Conservation (phyloP, 2,329 filamentous ascomycete species). For the Dichotomopilus funicola region DNA sequence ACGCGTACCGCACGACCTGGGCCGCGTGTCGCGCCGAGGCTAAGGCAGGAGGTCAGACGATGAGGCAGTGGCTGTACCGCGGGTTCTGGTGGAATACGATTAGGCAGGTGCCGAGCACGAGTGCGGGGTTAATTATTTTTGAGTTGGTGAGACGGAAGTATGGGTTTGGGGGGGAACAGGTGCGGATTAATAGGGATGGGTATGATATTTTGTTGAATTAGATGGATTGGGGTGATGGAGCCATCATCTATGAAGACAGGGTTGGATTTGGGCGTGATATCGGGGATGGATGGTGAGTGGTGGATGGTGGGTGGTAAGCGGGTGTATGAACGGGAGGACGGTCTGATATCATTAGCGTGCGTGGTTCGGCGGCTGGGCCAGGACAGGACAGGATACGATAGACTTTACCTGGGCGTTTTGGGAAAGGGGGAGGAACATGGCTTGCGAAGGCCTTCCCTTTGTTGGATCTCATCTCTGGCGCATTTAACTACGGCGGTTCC, state of each 20-base stretch:
- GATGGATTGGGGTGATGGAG: neutral
- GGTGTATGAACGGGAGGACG: too few relatives aligned
- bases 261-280: neutral
- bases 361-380: too few relatives aligned
- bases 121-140: slow-evolving; percentile 71
- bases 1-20: slow-evolving; percentile 63
- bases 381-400: too few relatives aligned
- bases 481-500: too few relatives aligned
- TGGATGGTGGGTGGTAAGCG: neutral
- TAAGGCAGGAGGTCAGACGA: slow-evolving; percentile 45
- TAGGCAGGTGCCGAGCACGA: slow-evolving; percentile 69
- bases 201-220: slow-evolving; percentile 61
- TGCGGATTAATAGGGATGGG: slow-evolving; percentile 60
- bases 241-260: neutral
- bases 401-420: too few relatives aligned
- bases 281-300: neutral
- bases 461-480: too few relatives aligned
- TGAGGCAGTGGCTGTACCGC: slow-evolving; percentile 59
- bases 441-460: too few relatives aligned
- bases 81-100: slow-evolving; percentile 69
- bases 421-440: too few relatives aligned
- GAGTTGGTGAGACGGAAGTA: slow-evolving; percentile 70
- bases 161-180: slow-evolving; percentile 54
- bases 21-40: slow-evolving; percentile 54
- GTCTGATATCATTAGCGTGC: too few relatives aligned